Evolutionary conservation across 495 filamentous ascomycete species (phyloP).

Genomic region (Podospora sp.): DNA sequence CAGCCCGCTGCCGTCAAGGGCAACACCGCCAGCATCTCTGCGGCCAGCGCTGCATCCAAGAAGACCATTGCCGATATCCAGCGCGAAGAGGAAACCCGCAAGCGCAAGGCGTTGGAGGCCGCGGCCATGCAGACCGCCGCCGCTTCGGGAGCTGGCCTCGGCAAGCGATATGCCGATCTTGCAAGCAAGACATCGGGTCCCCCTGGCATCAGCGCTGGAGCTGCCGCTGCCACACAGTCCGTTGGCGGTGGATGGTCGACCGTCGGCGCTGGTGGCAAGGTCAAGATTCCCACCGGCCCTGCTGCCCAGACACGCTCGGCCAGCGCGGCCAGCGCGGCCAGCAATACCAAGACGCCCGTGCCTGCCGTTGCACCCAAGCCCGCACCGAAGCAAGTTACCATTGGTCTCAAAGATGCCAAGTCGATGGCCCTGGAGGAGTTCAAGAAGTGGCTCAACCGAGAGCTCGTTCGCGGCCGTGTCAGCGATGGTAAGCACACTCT

Average conservation of each 20-base stretch:
- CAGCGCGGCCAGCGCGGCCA: conserved; percentile 58
- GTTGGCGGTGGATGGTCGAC: conserved; percentile 82
- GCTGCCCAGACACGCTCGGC: conserved; percentile 58
- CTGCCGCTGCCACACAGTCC: conserved; percentile 27
- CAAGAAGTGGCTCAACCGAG: conserved; percentile 82
- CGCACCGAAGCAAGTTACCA: conserved; percentile 34
- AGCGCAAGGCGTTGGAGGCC: conserved; percentile 68
- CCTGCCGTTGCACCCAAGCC: conserved; percentile 36
- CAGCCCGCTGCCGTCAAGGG: conserved; percentile 55
- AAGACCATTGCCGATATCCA: conserved; percentile 97
- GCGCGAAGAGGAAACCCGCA: conserved; percentile 90
- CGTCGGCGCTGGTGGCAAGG: conserved; percentile 91
- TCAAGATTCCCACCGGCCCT: conserved; percentile 70
- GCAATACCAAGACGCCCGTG: conserved; percentile 34
- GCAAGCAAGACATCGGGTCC: conserved; percentile 67
- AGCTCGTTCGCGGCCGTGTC: conserved; percentile 60
- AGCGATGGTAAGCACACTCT: conserved; percentile 50
- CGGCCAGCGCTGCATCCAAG: conserved; percentile 58
- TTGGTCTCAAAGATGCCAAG: conserved; percentile 51
- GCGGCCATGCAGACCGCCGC: conserved; percentile 50
- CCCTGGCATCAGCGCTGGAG: conserved; percentile 20
- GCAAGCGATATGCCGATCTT: conserved; percentile 94
- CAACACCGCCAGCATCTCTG: conserved; percentile 30
- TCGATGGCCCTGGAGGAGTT: conserved; percentile 78
- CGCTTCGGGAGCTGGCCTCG: conserved; percentile 52